Evolutionary conservation across 495 filamentous ascomycete species (phyloP), one percentile per base, ranked within the genome.

Genomic region (Hapsidospora chrysogenum): DNA sequence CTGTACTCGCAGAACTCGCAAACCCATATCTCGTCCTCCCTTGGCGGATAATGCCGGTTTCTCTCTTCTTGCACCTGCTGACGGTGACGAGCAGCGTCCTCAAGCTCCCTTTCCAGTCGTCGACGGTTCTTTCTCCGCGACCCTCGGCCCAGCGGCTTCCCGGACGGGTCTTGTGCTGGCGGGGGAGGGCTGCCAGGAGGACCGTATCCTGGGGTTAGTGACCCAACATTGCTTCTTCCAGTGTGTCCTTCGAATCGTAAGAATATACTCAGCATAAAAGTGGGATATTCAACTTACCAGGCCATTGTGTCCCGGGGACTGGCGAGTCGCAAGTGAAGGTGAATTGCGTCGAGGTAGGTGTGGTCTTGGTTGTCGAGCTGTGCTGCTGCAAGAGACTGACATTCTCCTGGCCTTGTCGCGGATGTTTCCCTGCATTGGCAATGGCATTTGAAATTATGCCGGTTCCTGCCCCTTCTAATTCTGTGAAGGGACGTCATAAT

Each of bases 1-100:
- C 85, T 77, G 44, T 86, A 83, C 49, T 85, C 76, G 53, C 82
- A 87, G 50, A 92, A 86, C 43, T 89, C 85, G 56, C 89, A 97
- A 31, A 95, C 83, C 84, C 86, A 96, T 17, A 81, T 70, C 41
- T 92, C 83, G 41, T 85, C 77, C 21, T 67, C 52, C 18, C 66
- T 68, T 1, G 78, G 77, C 4, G 78, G 78, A 42, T 89, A 75
- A 40, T 80, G 79, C 41, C 69, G 74, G 44, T 92, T 92, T 33
- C 70, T 58, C 38, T 76, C 40, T 38, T 52, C 46, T 1, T 54
- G 58, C 29, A 57, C 48, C 20, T 49, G 53, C 7, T 54, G 60
- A 1, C 61, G 58, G 8, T 54, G 51, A 32, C 40, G 50, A 9
- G 59, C 62, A 27, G 45, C 45, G 15, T 40, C 44, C 8, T 39